Evolutionary conservation across 2,329 filamentous ascomycete genomes (phyloP).

Genomic region (Curvularia verruculosa): DNA sequence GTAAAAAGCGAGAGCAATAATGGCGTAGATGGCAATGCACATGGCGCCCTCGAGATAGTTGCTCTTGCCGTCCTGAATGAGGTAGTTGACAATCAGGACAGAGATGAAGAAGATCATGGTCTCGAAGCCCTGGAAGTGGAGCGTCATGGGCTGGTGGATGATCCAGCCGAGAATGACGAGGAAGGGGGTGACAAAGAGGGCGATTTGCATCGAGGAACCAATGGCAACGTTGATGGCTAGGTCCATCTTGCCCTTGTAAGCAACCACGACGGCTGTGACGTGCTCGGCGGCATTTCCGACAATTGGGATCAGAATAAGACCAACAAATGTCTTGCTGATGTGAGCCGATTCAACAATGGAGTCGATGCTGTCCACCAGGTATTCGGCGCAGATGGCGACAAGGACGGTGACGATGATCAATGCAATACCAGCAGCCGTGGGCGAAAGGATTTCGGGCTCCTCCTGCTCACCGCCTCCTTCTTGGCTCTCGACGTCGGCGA

Average conservation of each 20-base stretch:
- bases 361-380: conserved; percentile 62
- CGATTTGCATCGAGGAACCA: conserved; percentile 62
- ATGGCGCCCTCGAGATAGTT: conserved; percentile 84
- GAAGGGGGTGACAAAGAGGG: conserved; percentile 64
- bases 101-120: conserved; percentile 85
- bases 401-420: conserved; percentile 57
- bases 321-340: conserved; percentile 63
- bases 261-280: conserved; percentile 61
- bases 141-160: conserved; percentile 61
- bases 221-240: conserved; percentile 62
- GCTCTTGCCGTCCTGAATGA: conserved; percentile 82
- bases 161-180: conserved; percentile 63
- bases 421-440: conserved; percentile 53
- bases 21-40: conserved; percentile 61
- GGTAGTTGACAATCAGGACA: conserved; percentile 84
- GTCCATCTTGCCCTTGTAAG: conserved; percentile 64
- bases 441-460: conserved; percentile 52
- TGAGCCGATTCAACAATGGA: conserved; percentile 58
- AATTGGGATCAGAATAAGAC: conserved; percentile 62
- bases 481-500: conserved; percentile 50
- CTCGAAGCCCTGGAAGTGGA: conserved; percentile 89
- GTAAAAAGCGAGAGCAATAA: conserved; percentile 66
- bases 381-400: conserved; percentile 60
- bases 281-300: conserved; percentile 64
- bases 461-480: conserved; percentile 42